phyloP scores from a whole-genome alignment of 345 rosid genomes.

The Orychophragmus violaceus region DNA sequence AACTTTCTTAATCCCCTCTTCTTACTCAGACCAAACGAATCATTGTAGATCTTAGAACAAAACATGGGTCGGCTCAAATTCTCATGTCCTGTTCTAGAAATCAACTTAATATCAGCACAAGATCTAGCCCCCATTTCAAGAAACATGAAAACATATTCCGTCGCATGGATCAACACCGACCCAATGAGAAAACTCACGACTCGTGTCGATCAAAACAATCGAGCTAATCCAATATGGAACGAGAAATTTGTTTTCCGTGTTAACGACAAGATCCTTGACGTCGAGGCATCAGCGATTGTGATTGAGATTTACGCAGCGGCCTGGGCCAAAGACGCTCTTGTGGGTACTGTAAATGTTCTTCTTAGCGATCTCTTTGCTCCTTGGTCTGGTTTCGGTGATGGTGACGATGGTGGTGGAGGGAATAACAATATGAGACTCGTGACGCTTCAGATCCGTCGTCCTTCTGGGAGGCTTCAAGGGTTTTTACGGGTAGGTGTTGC shows the following conservation, averaged over 20 bases:
- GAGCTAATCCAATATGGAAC: slow-evolving; percentile 73
- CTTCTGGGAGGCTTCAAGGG: slow-evolving; percentile 93
- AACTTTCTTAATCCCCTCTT: slow-evolving; percentile 2
- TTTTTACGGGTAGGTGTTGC: slow-evolving; percentile 70
- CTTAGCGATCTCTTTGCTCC: slow-evolving; percentile 46
- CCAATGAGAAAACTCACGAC: slow-evolving; percentile 65
- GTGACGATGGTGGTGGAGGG: slow-evolving; percentile 11
- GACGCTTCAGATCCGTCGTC: slow-evolving; percentile 60
- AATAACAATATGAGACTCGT: slow-evolving; percentile 38
- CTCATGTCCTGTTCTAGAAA: slow-evolving; percentile 63
- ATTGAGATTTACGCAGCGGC: slow-evolving; percentile 85
- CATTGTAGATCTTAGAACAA: neutral
- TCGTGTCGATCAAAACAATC: slow-evolving; percentile 57
- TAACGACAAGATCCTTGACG: slow-evolving; percentile 49
- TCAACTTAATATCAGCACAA: slow-evolving; percentile 73
- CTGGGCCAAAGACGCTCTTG: slow-evolving; percentile 72
- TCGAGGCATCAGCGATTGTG: slow-evolving; percentile 51
- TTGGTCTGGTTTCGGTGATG: slow-evolving; percentile 26
- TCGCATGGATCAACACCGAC: slow-evolving; percentile 66
- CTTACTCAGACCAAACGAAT: slow-evolving; percentile 8
- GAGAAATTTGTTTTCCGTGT: slow-evolving; percentile 81
- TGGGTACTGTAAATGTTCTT: slow-evolving; percentile 62
- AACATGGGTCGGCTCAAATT: slow-evolving; percentile 24
- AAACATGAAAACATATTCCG: slow-evolving; percentile 80
- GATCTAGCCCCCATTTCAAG: slow-evolving; percentile 63